Conservation (phyloP, 1,284 basidiomycete genomes). For the Cutaneotrichosporon dermatis region DNA sequence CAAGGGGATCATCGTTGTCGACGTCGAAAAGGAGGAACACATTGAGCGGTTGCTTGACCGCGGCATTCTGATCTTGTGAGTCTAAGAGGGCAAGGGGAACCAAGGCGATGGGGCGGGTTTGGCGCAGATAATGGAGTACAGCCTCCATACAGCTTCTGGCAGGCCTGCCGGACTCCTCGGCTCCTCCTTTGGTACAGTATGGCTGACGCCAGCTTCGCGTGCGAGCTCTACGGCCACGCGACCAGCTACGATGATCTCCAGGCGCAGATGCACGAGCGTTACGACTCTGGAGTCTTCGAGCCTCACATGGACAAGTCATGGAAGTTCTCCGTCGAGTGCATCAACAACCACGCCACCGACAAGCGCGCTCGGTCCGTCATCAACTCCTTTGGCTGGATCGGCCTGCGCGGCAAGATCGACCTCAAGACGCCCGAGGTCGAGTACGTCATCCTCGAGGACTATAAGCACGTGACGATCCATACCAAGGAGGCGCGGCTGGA, state of each 20-base stretch:
- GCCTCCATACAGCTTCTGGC: too few species aligned
- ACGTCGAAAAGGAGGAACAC: constrained; percentile 66
- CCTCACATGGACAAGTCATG: constrained; percentile 67
- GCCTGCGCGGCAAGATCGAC: constrained; percentile 71
- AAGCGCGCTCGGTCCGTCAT: constrained; percentile 55
- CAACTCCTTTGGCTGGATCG: constrained; percentile 71
- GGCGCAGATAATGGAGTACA: too few species aligned
- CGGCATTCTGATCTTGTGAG: constrained; percentile 78
- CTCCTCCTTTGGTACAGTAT: too few species aligned
- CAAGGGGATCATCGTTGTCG: constrained; percentile 64
- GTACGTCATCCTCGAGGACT: constrained; percentile 85
- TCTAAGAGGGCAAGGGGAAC: too few species aligned
- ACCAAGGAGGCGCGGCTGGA: constrained; percentile 27
- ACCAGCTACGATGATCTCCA: constrained; percentile 65
- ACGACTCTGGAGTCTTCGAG: constrained; percentile 55
- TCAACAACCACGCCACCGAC: constrained; percentile 51
- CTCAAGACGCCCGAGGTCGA: constrained; percentile 76
- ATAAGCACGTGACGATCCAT: constrained; percentile 28
- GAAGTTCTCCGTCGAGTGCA: constrained; percentile 71
- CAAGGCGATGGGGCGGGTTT: too few species aligned
- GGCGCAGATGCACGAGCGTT: constrained; percentile 53
- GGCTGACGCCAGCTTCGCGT: constrained; percentile 59
- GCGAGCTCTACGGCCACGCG: constrained; percentile 70
- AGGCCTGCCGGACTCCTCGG: background rate
- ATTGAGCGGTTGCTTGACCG: constrained; percentile 68